phyloP scores from a whole-genome alignment of 2,329 filamentous ascomycete species.

The Exophiala calicioides region DNA sequence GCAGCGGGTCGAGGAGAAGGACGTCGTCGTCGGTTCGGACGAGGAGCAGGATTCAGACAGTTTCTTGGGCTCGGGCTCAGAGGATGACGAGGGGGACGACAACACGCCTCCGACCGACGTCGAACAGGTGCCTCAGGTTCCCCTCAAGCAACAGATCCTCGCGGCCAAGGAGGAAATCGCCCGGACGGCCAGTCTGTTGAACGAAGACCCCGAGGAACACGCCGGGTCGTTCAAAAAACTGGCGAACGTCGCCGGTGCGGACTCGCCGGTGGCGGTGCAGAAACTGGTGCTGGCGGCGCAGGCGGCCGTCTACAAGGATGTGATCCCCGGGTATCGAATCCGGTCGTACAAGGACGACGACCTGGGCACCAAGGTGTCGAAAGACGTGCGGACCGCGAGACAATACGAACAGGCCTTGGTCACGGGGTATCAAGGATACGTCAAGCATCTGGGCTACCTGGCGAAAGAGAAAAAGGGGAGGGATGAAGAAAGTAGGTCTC shows the following conservation, averaged over 20 bases:
- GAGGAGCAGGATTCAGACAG: slow-evolving; percentile 62
- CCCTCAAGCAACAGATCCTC: slow-evolving; percentile 75
- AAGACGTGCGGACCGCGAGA: slow-evolving; percentile 81
- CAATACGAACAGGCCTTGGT: slow-evolving; percentile 87
- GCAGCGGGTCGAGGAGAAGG: slow-evolving; percentile 56
- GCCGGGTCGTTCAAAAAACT: slow-evolving; percentile 75
- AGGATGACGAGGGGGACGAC: slow-evolving; percentile 54
- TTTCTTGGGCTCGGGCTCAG: slow-evolving; percentile 63
- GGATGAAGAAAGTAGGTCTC: slow-evolving; percentile 35
- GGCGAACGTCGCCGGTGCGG: slow-evolving; percentile 67
- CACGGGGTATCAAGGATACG: slow-evolving; percentile 78
- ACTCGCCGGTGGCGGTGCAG: slow-evolving; percentile 67
- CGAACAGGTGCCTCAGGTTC: slow-evolving; percentile 63
- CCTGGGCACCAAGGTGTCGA: slow-evolving; percentile 77
- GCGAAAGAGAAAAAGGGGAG: slow-evolving; percentile 60
- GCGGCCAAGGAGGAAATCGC: slow-evolving; percentile 92
- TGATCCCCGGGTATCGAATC: slow-evolving; percentile 95
- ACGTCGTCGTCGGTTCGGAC: slow-evolving; percentile 30
- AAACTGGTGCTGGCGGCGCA: slow-evolving; percentile 86
- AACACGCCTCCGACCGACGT: slow-evolving; percentile 39
- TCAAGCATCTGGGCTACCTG: slow-evolving; percentile 71
- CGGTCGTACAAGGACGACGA: slow-evolving; percentile 75
- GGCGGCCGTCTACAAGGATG: slow-evolving; percentile 87
- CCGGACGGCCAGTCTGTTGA: slow-evolving; percentile 74
- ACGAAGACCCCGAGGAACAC: slow-evolving; percentile 92